phyloP scores from a whole-genome alignment of 2,329 filamentous ascomycete species.

The Paraphaeosphaeria sporulosa region DNA sequence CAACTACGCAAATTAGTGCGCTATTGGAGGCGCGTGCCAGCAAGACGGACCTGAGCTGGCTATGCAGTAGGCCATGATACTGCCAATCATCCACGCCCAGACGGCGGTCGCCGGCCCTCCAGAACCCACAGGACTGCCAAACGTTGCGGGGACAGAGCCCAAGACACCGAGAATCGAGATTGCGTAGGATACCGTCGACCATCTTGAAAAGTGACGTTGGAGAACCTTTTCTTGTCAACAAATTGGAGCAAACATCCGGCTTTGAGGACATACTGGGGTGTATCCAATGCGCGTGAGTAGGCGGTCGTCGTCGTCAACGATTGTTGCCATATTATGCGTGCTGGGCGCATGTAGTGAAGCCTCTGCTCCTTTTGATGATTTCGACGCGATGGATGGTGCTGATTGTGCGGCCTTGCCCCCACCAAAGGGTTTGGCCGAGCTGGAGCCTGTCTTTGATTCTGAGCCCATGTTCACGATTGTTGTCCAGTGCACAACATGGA shows the following conservation, averaged over 20 bases:
- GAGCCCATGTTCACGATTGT: constrained; percentile 39
- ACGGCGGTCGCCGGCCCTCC: constrained; percentile 70
- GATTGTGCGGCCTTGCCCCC: constrained; percentile 26
- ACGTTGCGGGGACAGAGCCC: constrained; percentile 71
- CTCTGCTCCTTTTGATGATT: constrained; percentile 35
- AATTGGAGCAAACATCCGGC: not conserved
- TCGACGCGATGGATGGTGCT: constrained; percentile 28
- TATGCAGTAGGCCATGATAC: constrained; percentile 70
- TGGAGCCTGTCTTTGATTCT: constrained; percentile 31
- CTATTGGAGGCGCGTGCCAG: not conserved
- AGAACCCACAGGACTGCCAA: constrained; percentile 64
- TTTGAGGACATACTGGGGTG: constrained; percentile 59
- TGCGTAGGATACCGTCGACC: constrained; percentile 71
- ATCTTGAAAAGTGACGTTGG: constrained; percentile 69
- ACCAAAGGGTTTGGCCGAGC: constrained; percentile 17
- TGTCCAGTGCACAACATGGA: constrained; percentile 32
- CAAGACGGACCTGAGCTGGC: constrained; percentile 61
- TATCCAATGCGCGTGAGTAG: constrained; percentile 69
- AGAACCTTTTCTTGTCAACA: constrained; percentile 59
- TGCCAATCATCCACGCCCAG: constrained; percentile 72
- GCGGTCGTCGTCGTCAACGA: constrained; percentile 66
- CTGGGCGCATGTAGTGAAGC: constrained; percentile 23
- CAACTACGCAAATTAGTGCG: constrained; percentile 53
- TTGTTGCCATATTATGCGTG: constrained; percentile 54
- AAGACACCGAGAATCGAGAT: constrained; percentile 71